Conservation (phyloP, 805 yeast genomes). For the Candida sithepensis region DNA sequence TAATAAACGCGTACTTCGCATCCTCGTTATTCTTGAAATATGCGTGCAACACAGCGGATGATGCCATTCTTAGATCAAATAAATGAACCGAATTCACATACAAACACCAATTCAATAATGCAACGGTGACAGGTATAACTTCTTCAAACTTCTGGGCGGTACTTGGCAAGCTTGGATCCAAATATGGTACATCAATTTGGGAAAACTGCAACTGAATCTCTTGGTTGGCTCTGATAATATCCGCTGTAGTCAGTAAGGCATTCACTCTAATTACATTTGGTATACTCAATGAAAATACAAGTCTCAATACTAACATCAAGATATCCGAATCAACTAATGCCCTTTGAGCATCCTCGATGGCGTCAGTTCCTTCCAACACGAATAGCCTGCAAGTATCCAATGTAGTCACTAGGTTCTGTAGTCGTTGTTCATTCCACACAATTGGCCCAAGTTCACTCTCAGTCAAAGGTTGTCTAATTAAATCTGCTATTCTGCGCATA, state of each 20-base stretch:
- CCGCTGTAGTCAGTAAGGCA: slow-evolving; percentile 75
- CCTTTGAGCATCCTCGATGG: slow-evolving; percentile 57
- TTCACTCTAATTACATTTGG: slow-evolving; percentile 63
- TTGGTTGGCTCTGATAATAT: slow-evolving; percentile 63
- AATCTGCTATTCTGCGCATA: slow-evolving; percentile 55
- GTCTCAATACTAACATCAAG: slow-evolving; percentile 58
- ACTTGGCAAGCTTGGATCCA: slow-evolving; percentile 56
- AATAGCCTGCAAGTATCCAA: slow-evolving; percentile 72
- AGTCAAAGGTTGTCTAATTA: slow-evolving; percentile 60
- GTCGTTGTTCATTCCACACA: slow-evolving; percentile 75
- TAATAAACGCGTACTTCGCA: slow-evolving; percentile 58
- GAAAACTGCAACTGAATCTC: slow-evolving; percentile 69
- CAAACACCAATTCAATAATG: slow-evolving; percentile 80
- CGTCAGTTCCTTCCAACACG: slow-evolving; percentile 69
- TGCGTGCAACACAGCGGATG: slow-evolving; percentile 62
- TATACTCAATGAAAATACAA: slow-evolving; percentile 65
- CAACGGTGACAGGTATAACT: slow-evolving; percentile 65
- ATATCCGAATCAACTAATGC: slow-evolving; percentile 59
- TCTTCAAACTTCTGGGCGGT: slow-evolving; percentile 30
- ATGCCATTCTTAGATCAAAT: slow-evolving; percentile 77
- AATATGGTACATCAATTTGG: slow-evolving; percentile 85
- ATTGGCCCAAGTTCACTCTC: slow-evolving; percentile 40
- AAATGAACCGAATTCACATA: slow-evolving; percentile 76
- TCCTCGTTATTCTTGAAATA: slow-evolving; percentile 62
- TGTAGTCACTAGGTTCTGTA: slow-evolving; percentile 60